Conservation (phyloP, 331 rosid genomes). For the Cucumis variabilis region DNA sequence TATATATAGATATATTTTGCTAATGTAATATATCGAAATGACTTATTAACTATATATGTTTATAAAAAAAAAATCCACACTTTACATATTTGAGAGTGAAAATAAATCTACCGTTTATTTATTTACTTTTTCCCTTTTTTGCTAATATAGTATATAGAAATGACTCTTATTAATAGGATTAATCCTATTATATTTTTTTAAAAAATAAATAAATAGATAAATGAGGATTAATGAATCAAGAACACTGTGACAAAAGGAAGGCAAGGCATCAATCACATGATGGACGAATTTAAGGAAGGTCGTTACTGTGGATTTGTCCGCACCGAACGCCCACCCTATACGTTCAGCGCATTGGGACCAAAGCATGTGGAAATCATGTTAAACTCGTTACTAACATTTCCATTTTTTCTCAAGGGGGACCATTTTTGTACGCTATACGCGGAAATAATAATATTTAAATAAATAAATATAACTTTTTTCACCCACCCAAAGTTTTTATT, state of each 20-base stretch:
- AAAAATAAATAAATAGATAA: too few species aligned
- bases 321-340: neutral
- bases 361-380: slow-evolving; percentile 27
- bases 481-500: neutral
- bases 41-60: neutral
- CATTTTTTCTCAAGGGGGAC: neutral
- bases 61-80: too few species aligned
- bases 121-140: too few species aligned
- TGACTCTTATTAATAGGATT: neutral
- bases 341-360: slow-evolving; percentile 16
- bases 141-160: neutral
- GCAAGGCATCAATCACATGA: neutral
- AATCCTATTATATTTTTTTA: neutral
- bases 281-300: neutral
- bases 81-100: too few species aligned
- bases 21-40: neutral
- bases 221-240: neutral
- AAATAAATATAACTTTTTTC: neutral
- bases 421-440: slow-evolving; percentile 11
- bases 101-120: too few species aligned
- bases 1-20: neutral
- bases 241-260: neutral
- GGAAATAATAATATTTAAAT: neutral
- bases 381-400: neutral
- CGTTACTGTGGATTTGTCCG: neutral